These are phyloP conservation scores for Acanthochlamys bracteata DNA, from an alignment of 106 monocot species.

Conservation along the genomic window DNA sequence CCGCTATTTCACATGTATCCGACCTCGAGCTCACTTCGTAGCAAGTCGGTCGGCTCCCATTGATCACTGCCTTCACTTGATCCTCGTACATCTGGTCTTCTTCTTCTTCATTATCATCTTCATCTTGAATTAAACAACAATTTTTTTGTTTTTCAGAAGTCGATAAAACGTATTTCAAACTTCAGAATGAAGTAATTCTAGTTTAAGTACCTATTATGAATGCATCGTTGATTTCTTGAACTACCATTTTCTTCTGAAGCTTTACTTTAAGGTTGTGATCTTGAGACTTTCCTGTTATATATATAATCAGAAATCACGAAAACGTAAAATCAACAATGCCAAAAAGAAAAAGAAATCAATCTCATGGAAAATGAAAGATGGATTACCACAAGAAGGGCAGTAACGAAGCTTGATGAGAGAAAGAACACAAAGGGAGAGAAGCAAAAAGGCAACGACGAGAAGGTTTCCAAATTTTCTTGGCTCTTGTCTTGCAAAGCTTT, in stretches of 20 bases:
- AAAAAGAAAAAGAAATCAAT: background rate
- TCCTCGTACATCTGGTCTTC: too few species aligned
- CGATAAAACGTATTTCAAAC: too few species aligned
- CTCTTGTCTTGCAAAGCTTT: constrained; percentile 9
- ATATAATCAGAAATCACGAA: too few species aligned
- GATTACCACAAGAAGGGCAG: constrained; percentile 3
- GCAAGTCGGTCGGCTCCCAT: constrained; percentile 6
- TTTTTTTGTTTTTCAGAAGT: too few species aligned
- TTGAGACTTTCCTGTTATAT: background rate
- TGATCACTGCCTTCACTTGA: background rate
- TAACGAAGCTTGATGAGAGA: constrained; percentile 11
- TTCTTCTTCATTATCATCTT: background rate
- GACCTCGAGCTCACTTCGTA: constrained; percentile 18
- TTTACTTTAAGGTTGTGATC: background rate
- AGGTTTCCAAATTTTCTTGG: constrained; percentile 3
- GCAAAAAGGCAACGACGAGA: constrained; percentile 2
- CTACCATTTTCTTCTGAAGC: background rate
- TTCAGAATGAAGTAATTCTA: too few species aligned
- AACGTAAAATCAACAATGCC: too few species aligned
- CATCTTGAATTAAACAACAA: background rate
- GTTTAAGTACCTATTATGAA: background rate
- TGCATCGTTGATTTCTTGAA: background rate
- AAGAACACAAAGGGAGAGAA: constrained; percentile 7
- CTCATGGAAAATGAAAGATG: background rate
- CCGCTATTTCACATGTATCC: constrained; percentile 34